phyloP scores from a whole-genome alignment of 257 asterid species.

The Cynanchum wilfordii region DNA sequence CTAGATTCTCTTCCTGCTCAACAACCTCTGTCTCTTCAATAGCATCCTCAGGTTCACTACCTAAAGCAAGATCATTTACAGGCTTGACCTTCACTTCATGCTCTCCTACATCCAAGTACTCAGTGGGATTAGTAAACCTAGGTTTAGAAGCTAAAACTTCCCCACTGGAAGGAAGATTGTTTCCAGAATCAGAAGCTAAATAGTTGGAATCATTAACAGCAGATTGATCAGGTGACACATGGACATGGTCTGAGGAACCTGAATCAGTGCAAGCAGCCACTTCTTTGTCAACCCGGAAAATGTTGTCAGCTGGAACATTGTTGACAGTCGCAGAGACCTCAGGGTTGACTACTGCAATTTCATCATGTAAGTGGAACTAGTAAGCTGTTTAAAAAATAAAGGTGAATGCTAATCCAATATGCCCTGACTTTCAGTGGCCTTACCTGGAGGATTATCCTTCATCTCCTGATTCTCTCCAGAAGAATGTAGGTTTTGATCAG shows the following conservation, averaged over 20 bases:
- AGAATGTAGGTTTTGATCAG: constrained; percentile 12
- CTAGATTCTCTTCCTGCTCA: constrained; percentile 20
- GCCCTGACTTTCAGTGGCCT: constrained; percentile 21
- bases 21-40: constrained; percentile 16
- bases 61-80: constrained; percentile 6
- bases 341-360: constrained; percentile 10
- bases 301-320: constrained; percentile 13
- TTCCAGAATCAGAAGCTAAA: neutral
- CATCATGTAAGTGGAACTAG: constrained; percentile 16
- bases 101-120: constrained; percentile 10
- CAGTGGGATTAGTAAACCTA: constrained; percentile 19
- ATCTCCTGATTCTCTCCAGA: constrained; percentile 4
- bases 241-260: neutral
- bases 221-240: neutral
- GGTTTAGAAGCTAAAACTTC: constrained; percentile 1
- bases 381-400: constrained; percentile 19
- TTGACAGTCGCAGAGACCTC: neutral
- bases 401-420: constrained; percentile 16
- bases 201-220: neutral
- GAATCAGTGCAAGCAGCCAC: constrained; percentile 20
- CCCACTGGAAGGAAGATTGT: neutral
- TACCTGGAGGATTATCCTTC: constrained; percentile 14
- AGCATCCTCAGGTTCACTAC: constrained; percentile 7
- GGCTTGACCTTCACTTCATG: neutral
- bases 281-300: constrained; percentile 14